A percentile compares a stretch with the other conserved stretches of the same genome.
Evolutionary conservation across 2,329 filamentous ascomycete genomes (phyloP).

Genomic region (Sphaerulina musiva): DNA sequence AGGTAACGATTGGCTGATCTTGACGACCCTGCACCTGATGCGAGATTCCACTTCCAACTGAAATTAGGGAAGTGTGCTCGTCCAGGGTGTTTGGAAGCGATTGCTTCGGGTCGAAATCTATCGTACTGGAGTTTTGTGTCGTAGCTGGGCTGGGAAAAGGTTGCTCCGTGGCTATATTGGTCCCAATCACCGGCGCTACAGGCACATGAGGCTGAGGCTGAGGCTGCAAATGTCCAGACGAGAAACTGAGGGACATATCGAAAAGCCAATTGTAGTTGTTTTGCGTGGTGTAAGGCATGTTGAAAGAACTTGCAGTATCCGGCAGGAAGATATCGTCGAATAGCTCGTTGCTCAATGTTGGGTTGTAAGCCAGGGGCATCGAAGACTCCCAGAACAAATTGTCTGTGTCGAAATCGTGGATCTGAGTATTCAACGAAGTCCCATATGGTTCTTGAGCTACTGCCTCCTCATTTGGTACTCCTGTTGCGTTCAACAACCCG

Average conservation of each 20-base stretch:
- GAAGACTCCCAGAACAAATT: conserved; percentile 15
- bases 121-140: background rate
- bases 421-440: background rate
- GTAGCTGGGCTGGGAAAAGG: background rate
- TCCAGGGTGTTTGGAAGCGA: no score
- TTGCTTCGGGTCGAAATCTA: background rate
- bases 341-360: conserved; percentile 8
- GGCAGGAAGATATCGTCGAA: conserved; percentile 54
- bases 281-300: conserved; percentile 57
- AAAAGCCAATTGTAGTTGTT: conserved; percentile 60
- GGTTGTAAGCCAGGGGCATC: background rate
- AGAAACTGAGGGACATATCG: conserved; percentile 34
- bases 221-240: background rate
- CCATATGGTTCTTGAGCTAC: background rate
- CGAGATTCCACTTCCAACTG: no score
- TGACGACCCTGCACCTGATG: no score
- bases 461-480: background rate
- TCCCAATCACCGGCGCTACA: background rate
- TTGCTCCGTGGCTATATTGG: background rate
- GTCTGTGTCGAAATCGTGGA: conserved; percentile 12
- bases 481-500: background rate
- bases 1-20: no score
- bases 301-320: conserved; percentile 59
- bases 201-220: background rate
- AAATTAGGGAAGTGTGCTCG: no score